These are phyloP conservation scores for Serendipita indica DNA, from an alignment of 768 basidiomycete genomes.

Conservation along the genomic window DNA sequence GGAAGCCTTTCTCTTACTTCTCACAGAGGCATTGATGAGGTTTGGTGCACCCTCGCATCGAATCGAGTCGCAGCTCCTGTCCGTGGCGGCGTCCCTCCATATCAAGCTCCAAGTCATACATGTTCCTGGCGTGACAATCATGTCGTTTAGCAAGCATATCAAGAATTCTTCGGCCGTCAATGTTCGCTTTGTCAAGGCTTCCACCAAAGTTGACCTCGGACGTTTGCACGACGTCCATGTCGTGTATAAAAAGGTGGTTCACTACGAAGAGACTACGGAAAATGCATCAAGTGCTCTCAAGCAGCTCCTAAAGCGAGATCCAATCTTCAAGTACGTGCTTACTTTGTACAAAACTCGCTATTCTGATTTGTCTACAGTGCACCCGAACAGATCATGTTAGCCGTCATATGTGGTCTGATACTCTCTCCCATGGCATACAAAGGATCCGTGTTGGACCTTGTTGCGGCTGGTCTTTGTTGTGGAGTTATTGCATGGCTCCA, in stretches of 20 bases:
- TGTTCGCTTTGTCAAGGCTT: conserved; percentile 74
- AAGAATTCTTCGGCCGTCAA: conserved; percentile 22
- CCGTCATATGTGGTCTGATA: conserved; percentile 54
- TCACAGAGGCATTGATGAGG: conserved; percentile 77
- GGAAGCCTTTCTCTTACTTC: conserved; percentile 66
- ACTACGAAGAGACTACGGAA: conserved; percentile 80
- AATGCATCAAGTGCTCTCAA: conserved; percentile 52
- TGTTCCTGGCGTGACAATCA: conserved; percentile 21
- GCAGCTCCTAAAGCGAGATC: conserved; percentile 41
- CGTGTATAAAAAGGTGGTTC: conserved; percentile 75
- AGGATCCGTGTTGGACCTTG: conserved; percentile 72
- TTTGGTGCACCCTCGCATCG: conserved; percentile 90
- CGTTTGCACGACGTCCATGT: conserved; percentile 71
- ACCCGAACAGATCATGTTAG: conserved; percentile 46
- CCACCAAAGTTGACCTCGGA: conserved; percentile 64
- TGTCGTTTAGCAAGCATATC: background rate
- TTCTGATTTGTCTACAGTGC: conserved; percentile 34
- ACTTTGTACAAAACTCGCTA: background rate
- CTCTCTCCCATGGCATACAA: conserved; percentile 80
- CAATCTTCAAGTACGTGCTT: conserved; percentile 17
- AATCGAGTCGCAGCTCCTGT: conserved; percentile 80
- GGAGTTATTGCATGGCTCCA: conserved; percentile 56
- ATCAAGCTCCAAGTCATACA: conserved; percentile 86
- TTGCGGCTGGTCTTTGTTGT: conserved; percentile 55
- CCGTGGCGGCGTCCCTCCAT: conserved; percentile 81